Base-by-base conservation (phyloP, 1,284 basidiomycete genomes). In the Ceratobasidium sp. region DNA sequence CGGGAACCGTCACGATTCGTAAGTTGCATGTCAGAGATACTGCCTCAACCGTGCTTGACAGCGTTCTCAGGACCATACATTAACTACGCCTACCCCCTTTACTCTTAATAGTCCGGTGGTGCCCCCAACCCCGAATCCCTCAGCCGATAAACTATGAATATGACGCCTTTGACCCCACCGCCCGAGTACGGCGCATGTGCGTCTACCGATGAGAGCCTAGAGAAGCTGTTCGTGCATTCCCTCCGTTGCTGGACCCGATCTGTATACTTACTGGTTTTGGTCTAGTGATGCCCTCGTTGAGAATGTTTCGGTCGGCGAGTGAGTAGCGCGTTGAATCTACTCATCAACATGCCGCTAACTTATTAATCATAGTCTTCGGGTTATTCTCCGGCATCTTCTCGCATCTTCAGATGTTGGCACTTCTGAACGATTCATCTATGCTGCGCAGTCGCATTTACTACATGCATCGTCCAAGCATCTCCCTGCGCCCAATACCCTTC, bases 291-390 rank as follows among this genome's bases (percentile, higher is more conserved):
- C 64, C 42, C 31, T 68, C 20, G 64, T 68, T 40, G 64, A 56
- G 29, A 68, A 68, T 31, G 64, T 68, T 53, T 68, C 64, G 35
- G 64, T 56, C 35, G 64, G 64, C 25, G 64, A 68, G 64, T 68
- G 40, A 68, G 64, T 68, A 31, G 22, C n/a, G 20, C 13, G n/a
- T 17, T 35, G 43, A 20, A 22, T 29, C 17, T n/a, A 27, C 52
- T 20, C 31, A 43, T 40, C 35, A 27, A n/a, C 52, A 43, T 31
- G 42, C 31, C 20, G 53, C 53, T 68, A 25, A 68, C 53, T 3
- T n/a, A 15, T 4, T n/a, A 17, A 13, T 32, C 43, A 32, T 53
- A 68, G 64, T 47, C 64, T 68, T 35, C 64, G 64, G 49, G 52
- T 45, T 17, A 68, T 68, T 42, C 64, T 68, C 52, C 64, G 64